phyloP scores from a whole-genome alignment of 2,329 filamentous ascomycete species.

The Paecilomyces variotii region DNA sequence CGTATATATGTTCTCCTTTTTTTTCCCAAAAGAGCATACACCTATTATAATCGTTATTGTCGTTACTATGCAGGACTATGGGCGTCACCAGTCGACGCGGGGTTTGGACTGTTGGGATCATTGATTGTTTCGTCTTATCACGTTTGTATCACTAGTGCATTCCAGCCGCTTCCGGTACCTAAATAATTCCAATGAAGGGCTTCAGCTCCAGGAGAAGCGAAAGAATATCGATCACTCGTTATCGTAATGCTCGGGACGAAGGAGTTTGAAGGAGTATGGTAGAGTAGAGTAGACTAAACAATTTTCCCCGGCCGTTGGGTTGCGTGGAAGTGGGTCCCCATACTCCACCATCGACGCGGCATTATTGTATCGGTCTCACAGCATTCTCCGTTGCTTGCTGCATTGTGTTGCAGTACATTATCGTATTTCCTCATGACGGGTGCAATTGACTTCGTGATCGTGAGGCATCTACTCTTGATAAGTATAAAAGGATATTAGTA shows the following conservation, averaged over 20 bases:
- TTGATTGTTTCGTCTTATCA: background rate
- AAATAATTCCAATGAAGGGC: background rate
- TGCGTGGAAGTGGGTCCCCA: background rate
- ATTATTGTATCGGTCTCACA: background rate
- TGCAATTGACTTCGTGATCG: background rate
- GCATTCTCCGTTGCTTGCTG: background rate
- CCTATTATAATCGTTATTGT: background rate
- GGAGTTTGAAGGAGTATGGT: too few relatives aligned
- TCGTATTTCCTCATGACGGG: background rate
- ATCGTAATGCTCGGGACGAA: background rate
- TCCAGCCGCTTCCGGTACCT: background rate
- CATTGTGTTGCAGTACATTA: background rate
- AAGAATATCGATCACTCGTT: background rate
- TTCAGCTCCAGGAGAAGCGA: background rate
- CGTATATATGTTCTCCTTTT: background rate
- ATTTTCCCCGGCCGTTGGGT: background rate
- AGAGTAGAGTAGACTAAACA: too few relatives aligned
- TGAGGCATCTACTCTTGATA: background rate
- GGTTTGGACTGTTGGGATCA: background rate
- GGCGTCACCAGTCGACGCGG: background rate
- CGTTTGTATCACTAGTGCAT: background rate
- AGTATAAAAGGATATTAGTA: too few relatives aligned
- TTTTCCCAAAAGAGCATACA: background rate
- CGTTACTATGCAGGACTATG: background rate
- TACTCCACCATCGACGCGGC: background rate